Conservation (phyloP, 305 asterid genomes). For the Fraxinus sp. region DNA sequence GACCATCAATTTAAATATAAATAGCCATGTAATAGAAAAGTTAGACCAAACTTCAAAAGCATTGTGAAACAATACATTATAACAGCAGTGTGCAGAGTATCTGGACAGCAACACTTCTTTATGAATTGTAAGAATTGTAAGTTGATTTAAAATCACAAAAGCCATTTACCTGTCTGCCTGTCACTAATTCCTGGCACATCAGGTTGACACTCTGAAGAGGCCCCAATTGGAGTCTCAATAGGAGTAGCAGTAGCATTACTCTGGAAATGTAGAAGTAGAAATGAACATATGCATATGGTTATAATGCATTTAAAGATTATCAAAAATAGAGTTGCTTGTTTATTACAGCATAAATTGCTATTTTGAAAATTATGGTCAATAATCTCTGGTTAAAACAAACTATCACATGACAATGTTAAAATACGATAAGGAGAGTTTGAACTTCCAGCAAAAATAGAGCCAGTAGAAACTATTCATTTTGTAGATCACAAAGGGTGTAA, state of each 20-base stretch:
- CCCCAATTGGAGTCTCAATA: conserved; percentile 35
- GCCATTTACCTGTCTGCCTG: conserved; percentile 50
- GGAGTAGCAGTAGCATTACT: conserved; percentile 42
- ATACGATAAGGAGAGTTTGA: background rate
- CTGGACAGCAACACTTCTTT: background rate
- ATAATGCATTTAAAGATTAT: conserved; percentile 25
- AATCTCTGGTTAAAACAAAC: background rate
- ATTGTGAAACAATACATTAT: background rate
- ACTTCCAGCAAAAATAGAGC: conserved; percentile 1
- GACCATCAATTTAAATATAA: background rate
- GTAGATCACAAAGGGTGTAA: background rate
- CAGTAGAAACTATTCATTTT: background rate
- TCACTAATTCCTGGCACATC: conserved; percentile 44
- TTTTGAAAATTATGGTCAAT: background rate
- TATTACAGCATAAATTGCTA: background rate
- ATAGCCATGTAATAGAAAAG: background rate
- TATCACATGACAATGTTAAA: background rate
- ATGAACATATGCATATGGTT: conserved; percentile 18
- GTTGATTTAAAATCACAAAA: conserved; percentile 12
- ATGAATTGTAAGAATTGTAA: background rate
- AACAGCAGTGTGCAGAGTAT: background rate
- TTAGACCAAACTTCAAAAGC: background rate
- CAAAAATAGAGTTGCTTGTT: conserved; percentile 6
- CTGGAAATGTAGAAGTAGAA: conserved; percentile 39
- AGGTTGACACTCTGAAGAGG: conserved; percentile 40